phyloP scores from a whole-genome alignment of 2,329 filamentous ascomycete species.

The Paraconiothyrium sp. region DNA sequence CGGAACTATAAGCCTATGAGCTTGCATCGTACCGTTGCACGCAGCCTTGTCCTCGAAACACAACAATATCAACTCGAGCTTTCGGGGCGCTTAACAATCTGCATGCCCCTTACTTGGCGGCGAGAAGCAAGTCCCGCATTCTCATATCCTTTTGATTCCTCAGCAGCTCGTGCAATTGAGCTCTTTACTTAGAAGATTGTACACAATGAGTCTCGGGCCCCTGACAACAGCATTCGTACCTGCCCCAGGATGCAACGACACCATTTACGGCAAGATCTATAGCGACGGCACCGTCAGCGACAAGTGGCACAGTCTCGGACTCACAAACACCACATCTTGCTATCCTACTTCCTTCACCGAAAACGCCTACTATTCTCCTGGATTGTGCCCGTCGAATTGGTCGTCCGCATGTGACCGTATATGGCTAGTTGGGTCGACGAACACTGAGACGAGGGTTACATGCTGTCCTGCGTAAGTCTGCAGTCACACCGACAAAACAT shows the following conservation, averaged over 20 bases:
- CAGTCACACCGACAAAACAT: background rate
- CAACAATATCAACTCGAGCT: background rate
- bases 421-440: background rate
- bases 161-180: background rate
- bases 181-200: background rate
- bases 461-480: constrained; percentile 3
- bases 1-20: background rate
- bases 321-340: background rate
- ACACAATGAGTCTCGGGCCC: constrained; percentile 2
- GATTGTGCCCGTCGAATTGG: constrained; percentile 5
- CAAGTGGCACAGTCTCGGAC: background rate
- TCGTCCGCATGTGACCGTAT: background rate
- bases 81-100: constrained; percentile 4
- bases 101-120: background rate
- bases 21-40: background rate
- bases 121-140: background rate
- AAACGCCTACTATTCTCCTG: constrained; percentile 1
- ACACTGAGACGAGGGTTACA: background rate
- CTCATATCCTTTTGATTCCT: background rate
- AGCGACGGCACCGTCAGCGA: background rate
- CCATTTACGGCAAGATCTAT: constrained; percentile 5
- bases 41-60: background rate
- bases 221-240: constrained; percentile 3
- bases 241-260: constrained; percentile 5
- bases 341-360: background rate